These are phyloP conservation scores for Scheffersomyces cryptocercus DNA, from an alignment of 1,139 yeast genomes.

Conservation along the genomic window DNA sequence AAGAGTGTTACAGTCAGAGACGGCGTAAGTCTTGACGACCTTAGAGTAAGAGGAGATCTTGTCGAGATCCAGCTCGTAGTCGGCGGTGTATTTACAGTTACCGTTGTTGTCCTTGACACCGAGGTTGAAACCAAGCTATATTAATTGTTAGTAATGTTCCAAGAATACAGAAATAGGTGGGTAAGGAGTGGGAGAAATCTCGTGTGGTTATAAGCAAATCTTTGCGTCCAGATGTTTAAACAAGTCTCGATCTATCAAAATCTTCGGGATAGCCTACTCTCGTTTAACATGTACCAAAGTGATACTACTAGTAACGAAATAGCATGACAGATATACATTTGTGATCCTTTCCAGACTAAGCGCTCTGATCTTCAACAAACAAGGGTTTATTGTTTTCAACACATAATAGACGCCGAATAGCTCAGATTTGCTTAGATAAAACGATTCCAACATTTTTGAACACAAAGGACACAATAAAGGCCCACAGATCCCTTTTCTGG, in stretches of 20 bases:
- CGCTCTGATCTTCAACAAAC: no score
- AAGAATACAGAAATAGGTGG: not conserved
- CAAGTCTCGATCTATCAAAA: not conserved
- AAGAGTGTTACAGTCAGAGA: constrained; percentile 85
- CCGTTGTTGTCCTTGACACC: constrained; percentile 75
- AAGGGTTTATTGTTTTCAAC: no score
- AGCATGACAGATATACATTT: no score
- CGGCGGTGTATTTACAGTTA: constrained; percentile 68
- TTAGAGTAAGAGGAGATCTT: constrained; percentile 56
- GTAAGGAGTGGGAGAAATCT: not conserved
- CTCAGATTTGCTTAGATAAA: no score
- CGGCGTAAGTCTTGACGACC: constrained; percentile 79
- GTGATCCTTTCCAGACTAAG: no score
- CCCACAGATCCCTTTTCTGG: no score
- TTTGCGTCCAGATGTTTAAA: not conserved
- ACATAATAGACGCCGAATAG: no score
- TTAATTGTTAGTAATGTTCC: constrained; percentile 5
- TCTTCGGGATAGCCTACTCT: no score
- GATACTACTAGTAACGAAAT: no score
- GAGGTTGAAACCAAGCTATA: constrained; percentile 68
- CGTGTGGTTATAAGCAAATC: not conserved
- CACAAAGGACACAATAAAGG: no score
- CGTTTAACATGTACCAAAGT: no score
- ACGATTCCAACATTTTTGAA: no score
- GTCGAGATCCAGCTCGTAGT: constrained; percentile 65